These are phyloP conservation scores for Acephala macrosclerotiorum DNA, from an alignment of 2,329 filamentous ascomycete genomes.

Conservation along the genomic window DNA sequence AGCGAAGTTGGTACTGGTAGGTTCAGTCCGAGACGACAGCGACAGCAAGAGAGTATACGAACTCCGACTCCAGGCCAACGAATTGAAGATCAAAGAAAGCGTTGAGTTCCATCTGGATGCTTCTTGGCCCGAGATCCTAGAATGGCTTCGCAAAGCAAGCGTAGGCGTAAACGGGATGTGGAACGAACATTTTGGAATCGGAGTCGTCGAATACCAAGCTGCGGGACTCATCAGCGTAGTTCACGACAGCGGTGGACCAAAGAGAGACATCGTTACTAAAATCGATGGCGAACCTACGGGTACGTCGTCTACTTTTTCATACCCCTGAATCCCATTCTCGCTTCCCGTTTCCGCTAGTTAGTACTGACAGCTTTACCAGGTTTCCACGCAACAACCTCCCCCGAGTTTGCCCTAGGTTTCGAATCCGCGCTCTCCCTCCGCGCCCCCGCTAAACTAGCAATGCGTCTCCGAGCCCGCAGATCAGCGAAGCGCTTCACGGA, in stretches of 20 bases:
- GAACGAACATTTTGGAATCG: slow-evolving; percentile 99
- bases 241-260: slow-evolving; percentile 91
- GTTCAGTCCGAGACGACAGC: slow-evolving; percentile 85
- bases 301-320: slow-evolving; percentile 48
- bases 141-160: slow-evolving; percentile 77
- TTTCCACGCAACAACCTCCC: slow-evolving; percentile 81
- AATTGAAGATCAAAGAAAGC: slow-evolving; percentile 81
- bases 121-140: slow-evolving; percentile 84
- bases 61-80: slow-evolving; percentile 83
- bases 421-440: slow-evolving; percentile 76
- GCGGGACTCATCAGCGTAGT: slow-evolving; percentile 93
- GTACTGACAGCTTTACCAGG: slow-evolving; percentile 56
- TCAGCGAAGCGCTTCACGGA: slow-evolving; percentile 89
- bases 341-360: slow-evolving; percentile 5
- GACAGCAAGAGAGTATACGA: slow-evolving; percentile 88
- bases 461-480: slow-evolving; percentile 76
- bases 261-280: slow-evolving; percentile 88
- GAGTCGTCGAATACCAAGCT: slow-evolving; percentile 97
- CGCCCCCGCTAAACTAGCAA: slow-evolving; percentile 69
- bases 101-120: slow-evolving; percentile 92
- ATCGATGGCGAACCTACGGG: slow-evolving; percentile 81
- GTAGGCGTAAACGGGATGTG: slow-evolving; percentile 98
- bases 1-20: slow-evolving; percentile 82
- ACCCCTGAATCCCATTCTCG: background rate
- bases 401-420: slow-evolving; percentile 84